Evolutionary conservation across 768 basidiomycete genomes (phyloP).

Genomic region (Boletus vermiculosoides): DNA sequence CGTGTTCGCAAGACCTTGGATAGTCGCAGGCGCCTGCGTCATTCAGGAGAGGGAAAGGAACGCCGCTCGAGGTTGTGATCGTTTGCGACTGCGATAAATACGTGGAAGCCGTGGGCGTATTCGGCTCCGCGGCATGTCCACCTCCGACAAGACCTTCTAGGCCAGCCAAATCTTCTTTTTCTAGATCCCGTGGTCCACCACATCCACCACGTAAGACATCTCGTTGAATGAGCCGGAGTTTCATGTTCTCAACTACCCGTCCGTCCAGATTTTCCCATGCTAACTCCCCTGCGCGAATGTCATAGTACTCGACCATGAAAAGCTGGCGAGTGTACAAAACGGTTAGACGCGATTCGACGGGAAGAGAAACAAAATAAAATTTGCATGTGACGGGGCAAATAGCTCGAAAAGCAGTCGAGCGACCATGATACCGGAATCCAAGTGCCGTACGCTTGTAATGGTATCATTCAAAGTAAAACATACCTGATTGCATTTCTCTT

Average conservation of each 20-base stretch:
- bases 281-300: conserved; percentile 53
- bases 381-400: conserved; percentile 1
- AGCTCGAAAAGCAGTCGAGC: conserved; percentile 6
- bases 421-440: conserved; percentile 1
- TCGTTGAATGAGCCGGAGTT: conserved; percentile 43
- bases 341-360: conserved; percentile 15
- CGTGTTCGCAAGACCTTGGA: conserved; percentile 22
- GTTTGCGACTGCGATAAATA: conserved; percentile 35
- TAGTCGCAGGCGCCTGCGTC: conserved; percentile 20
- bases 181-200: conserved; percentile 23
- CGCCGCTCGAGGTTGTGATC: conserved; percentile 21
- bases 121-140: conserved; percentile 37
- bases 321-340: conserved; percentile 26
- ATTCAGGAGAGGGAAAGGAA: conserved; percentile 27
- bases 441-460: background rate
- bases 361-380: conserved; percentile 2
- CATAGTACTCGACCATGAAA: conserved; percentile 67
- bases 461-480: conserved; percentile 10
- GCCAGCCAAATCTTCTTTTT: conserved; percentile 28
- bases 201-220: conserved; percentile 25
- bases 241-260: conserved; percentile 50
- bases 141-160: conserved; percentile 32
- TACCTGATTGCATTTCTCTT: conserved; percentile 29
- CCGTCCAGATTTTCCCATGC: conserved; percentile 54
- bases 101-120: conserved; percentile 35